These are phyloP conservation scores for Talaromyces proteolyticus DNA, from an alignment of 495 filamentous ascomycete species.

Conservation along the genomic window DNA sequence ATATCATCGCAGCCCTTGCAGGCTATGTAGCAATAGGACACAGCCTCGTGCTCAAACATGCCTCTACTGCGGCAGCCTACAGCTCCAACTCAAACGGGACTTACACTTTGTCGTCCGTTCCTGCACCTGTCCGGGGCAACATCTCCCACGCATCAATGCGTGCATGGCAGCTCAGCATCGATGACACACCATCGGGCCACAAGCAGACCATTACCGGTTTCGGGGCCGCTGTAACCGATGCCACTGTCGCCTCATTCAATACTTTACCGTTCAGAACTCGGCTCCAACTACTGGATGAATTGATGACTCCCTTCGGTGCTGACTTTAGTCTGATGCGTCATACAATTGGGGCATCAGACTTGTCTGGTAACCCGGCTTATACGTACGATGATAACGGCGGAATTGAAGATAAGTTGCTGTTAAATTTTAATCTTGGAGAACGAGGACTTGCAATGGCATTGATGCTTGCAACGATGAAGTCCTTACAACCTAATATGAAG, in stretches of 20 bases:
- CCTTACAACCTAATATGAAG: constrained; percentile 19
- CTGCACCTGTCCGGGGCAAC: constrained; percentile 34
- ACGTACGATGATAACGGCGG: constrained; percentile 46
- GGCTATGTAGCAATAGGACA: too few relatives aligned
- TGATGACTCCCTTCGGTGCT: constrained; percentile 29
- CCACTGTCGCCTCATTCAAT: constrained; percentile 48
- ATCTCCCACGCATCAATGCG: constrained; percentile 34
- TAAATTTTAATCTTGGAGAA: constrained; percentile 42
- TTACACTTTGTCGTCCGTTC: constrained; percentile 34
- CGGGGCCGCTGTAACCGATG: constrained; percentile 50
- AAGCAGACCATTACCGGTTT: constrained; percentile 49
- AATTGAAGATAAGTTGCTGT: constrained; percentile 28
- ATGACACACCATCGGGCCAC: constrained; percentile 40
- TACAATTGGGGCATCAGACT: constrained; percentile 48
- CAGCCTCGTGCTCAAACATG: too few relatives aligned
- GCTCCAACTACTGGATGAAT: constrained; percentile 34
- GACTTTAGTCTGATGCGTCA: constrained; percentile 48
- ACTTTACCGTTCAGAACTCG: constrained; percentile 29
- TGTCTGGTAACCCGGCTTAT: constrained; percentile 42
- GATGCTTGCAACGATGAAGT: constrained; percentile 25
- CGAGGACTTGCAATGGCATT: constrained; percentile 47
- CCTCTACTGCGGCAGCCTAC: constrained; percentile 25
- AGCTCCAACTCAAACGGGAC: constrained; percentile 39
- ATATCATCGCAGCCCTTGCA: too few relatives aligned
- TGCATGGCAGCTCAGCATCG: constrained; percentile 41